Base-by-base conservation (phyloP, 495 filamentous ascomycete genomes). In the Pyronema omphalodes region DNA sequence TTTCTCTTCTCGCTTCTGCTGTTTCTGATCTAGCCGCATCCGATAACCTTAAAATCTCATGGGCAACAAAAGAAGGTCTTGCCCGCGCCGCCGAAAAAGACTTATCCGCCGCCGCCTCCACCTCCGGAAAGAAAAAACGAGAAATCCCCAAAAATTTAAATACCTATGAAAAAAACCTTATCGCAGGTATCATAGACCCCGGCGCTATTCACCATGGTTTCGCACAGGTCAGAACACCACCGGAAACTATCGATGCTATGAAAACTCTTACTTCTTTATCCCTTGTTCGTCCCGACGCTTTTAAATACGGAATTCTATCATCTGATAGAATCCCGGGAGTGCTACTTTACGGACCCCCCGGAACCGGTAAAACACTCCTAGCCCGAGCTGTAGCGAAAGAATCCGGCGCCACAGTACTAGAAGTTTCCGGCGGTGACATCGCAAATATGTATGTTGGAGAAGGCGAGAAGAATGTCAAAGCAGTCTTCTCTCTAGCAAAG, bases 381-480 rank as follows among this genome's bases (percentile, higher is more conserved):
- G 91, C 89, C 6, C 95, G 93, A 71, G 91, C 91, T 0, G 87
- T 98, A 3, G 91, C 91, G 6, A 93, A 93, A 59, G 88, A 96
- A 64, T 87, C 82, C 58, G 86, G 88, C 18, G 88, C 88, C 0
- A 91, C 84, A 23, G 84, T 78, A 60, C 71, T 79, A 48, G 73
- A 77, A 61, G 68, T 79, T 43, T 70, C 68, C 44, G 74, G 71
- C 0, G 73, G 74, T 7, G 82, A 86, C 57, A 80, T 98, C 58
- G 88, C 91, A 65, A 86, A 96, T 67, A 96, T 88, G 81, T 98
- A 83, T 62, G 85, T 96, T 7, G 91, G 91, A 35, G 86, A 96
- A 69, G 83, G 83, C 47, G 91, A 98, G 71, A 96, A 96, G 76
- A 96, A 94, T 65, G 84, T 98, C 55, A 80, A 80, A 41, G 91